phyloP scores from a whole-genome alignment of 352 stramenopile species.

The Achlya hypogyna region DNA sequence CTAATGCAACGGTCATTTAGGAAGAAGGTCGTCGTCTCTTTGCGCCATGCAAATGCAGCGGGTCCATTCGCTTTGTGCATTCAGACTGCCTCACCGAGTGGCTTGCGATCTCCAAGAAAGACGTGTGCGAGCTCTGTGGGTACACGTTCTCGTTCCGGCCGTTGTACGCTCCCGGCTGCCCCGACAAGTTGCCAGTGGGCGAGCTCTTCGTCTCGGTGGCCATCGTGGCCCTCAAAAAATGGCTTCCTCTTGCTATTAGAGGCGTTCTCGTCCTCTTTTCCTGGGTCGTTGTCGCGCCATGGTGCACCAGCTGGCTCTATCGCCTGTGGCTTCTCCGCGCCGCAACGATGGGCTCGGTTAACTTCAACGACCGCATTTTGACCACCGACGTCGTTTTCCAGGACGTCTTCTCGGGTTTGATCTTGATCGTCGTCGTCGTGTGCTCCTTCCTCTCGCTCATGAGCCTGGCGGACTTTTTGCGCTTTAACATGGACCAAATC shows the following conservation, averaged over 20 bases:
- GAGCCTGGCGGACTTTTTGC: conserved; percentile 89
- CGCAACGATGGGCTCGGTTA: conserved; percentile 76
- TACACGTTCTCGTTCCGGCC: conserved; percentile 89
- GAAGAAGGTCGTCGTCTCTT: conserved; percentile 67
- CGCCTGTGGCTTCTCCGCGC: conserved; percentile 88
- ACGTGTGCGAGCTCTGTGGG: conserved; percentile 90
- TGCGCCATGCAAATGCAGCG: conserved; percentile 90
- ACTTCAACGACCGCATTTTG: conserved; percentile 71
- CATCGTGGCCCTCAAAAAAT: conserved; percentile 73
- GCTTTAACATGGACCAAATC: conserved; percentile 85
- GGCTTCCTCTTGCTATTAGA: conserved; percentile 79
- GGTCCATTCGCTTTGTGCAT: conserved; percentile 91
- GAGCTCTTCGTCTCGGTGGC: conserved; percentile 83
- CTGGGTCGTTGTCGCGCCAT: conserved; percentile 84
- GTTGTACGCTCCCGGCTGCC: conserved; percentile 81
- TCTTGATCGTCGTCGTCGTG: conserved; percentile 88
- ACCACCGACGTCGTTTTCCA: conserved; percentile 44
- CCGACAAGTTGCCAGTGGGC: conserved; percentile 75
- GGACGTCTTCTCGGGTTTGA: conserved; percentile 85
- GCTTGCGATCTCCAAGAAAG: conserved; percentile 87
- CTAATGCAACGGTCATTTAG: conserved; percentile 18
- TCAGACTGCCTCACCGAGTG: conserved; percentile 92
- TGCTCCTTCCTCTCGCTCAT: conserved; percentile 93
- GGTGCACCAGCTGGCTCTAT: conserved; percentile 91
- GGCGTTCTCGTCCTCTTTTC: conserved; percentile 62